A percentile compares a stretch with the other conserved stretches of the same genome.
Evolutionary conservation across 768 basidiomycete species (phyloP).

Genomic region (Termitomyces sp.): DNA sequence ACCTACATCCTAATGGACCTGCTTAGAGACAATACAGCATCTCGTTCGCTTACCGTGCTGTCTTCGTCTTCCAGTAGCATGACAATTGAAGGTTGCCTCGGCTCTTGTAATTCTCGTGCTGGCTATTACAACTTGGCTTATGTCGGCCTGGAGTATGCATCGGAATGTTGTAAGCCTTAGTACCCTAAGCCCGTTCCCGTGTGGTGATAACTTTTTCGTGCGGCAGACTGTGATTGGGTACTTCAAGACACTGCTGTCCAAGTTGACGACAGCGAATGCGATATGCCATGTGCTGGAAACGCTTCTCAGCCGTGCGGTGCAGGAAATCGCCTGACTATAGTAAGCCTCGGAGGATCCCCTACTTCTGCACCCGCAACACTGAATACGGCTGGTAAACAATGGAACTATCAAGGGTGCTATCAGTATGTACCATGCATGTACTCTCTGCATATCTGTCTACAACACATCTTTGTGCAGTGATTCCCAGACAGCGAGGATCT

Average conservation of each 20-base stretch:
- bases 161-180: conserved; percentile 4
- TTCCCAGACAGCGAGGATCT: conserved; percentile 2
- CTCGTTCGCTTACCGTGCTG: conserved; percentile 8
- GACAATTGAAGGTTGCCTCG: conserved; percentile 10
- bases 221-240: conserved; percentile 11
- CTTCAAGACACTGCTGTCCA: conserved; percentile 9
- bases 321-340: conserved; percentile 4
- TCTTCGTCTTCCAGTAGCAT: neutral
- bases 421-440: neutral
- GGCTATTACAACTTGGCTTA: conserved; percentile 12
- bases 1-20: neutral
- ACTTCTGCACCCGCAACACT: conserved; percentile 4
- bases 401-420: conserved; percentile 10
- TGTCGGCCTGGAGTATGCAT: conserved; percentile 4
- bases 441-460: neutral
- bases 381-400: neutral
- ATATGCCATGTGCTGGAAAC: conserved; percentile 9
- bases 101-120: conserved; percentile 2
- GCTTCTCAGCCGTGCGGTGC: conserved; percentile 10
- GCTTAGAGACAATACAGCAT: neutral
- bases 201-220: neutral
- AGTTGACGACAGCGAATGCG: conserved; percentile 10
- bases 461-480: neutral
- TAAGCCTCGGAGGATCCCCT: conserved; percentile 3
- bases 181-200: neutral